Evolutionary conservation across 352 stramenopile genomes (phyloP).

Genomic region (Saprolegnia parasitica): DNA sequence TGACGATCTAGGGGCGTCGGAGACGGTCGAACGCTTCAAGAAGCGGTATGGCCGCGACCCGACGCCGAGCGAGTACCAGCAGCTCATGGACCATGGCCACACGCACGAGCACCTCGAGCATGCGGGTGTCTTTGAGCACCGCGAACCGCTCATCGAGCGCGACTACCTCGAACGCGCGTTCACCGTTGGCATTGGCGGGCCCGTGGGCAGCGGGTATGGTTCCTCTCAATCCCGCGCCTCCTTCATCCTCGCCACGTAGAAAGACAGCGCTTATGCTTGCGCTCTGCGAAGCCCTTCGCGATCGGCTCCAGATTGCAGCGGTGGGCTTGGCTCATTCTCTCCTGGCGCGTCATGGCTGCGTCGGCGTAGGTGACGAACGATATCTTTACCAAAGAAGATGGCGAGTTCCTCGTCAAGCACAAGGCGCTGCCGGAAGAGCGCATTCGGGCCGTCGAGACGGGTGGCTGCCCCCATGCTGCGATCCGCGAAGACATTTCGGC

Average conservation of each 20-base stretch:
- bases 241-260: constrained; percentile 30
- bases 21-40: constrained; percentile 66
- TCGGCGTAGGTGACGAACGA: constrained; percentile 93
- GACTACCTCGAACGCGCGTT: constrained; percentile 86
- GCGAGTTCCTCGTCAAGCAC: constrained; percentile 95
- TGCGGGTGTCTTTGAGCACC: constrained; percentile 62
- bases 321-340: constrained; percentile 33
- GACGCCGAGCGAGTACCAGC: constrained; percentile 66
- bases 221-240: not conserved
- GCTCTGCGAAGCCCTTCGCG: constrained; percentile 85
- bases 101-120: constrained; percentile 86
- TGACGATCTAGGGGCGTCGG: constrained; percentile 32
- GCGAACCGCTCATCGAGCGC: constrained; percentile 52
- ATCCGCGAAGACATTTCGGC: constrained; percentile 97
- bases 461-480: constrained; percentile 95
- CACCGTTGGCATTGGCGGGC: constrained; percentile 95
- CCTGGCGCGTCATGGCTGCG: not conserved
- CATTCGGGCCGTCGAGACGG: constrained; percentile 96
- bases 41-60: constrained; percentile 50
- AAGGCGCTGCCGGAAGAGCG: constrained; percentile 84
- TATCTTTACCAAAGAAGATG: constrained; percentile 98
- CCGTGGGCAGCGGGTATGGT: constrained; percentile 83
- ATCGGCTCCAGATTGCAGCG: constrained; percentile 73
- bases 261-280: constrained; percentile 95
- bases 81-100: constrained; percentile 81